phyloP scores from a whole-genome alignment of 495 filamentous ascomycete species.

The Apiosordaria backusii region DNA sequence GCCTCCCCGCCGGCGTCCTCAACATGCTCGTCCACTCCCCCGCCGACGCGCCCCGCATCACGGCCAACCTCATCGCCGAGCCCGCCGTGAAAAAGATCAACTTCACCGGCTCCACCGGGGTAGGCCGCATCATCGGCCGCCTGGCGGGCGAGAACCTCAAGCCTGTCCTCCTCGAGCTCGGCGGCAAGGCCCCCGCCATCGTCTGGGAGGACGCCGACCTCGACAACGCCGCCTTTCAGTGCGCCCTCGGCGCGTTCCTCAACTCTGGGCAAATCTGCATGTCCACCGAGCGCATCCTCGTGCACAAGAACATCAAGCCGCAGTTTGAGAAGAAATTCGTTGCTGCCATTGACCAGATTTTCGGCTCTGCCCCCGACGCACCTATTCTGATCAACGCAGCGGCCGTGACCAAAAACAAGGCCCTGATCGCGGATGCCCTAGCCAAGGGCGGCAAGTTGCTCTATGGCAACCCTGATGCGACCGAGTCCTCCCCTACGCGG shows the following conservation, averaged over 20 bases:
- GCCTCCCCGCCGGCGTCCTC: constrained; percentile 58
- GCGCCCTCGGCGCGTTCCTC: constrained; percentile 51
- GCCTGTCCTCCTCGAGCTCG: constrained; percentile 65
- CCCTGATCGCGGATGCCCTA: constrained; percentile 62
- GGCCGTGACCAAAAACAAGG: constrained; percentile 64
- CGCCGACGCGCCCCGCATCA: constrained; percentile 52
- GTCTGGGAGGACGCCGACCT: constrained; percentile 65
- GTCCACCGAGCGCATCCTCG: constrained; percentile 83
- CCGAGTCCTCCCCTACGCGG: constrained; percentile 47
- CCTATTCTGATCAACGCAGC: constrained; percentile 59
- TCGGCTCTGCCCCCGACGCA: constrained; percentile 47
- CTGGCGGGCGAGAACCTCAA: constrained; percentile 62
- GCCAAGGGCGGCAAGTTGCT: constrained; percentile 66
- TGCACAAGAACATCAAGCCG: constrained; percentile 64
- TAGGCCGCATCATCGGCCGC: constrained; percentile 56
- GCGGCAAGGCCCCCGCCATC: constrained; percentile 63
- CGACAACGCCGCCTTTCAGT: constrained; percentile 51
- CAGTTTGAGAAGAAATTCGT: constrained; percentile 63
- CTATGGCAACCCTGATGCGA: constrained; percentile 49
- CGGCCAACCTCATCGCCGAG: constrained; percentile 53
- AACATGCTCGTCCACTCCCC: constrained; percentile 55
- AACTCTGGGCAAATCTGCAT: constrained; percentile 84
- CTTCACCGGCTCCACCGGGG: constrained; percentile 61
- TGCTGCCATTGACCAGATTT: constrained; percentile 47
- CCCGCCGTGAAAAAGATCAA: constrained; percentile 59